Conservation (phyloP, 345 rosid genomes). For the Cardamine chenopodiifolia region DNA sequence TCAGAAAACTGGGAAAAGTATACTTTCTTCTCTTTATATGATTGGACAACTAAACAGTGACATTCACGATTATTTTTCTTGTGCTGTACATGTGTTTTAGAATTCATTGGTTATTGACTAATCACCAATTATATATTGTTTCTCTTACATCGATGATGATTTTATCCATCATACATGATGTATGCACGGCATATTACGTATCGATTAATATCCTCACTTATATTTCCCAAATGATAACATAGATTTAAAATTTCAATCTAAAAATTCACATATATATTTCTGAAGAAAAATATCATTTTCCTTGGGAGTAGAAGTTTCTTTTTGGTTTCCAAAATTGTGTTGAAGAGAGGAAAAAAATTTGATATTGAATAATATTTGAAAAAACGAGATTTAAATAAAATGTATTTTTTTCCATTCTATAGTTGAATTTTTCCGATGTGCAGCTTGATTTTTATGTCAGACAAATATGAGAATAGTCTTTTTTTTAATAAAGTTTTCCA, state of each 20-base stretch:
- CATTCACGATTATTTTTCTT: constrained; percentile 33
- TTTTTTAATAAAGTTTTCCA: too few species aligned
- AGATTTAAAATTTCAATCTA: neutral
- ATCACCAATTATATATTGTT: constrained; percentile 4
- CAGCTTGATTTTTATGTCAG: too few species aligned
- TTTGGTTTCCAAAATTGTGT: neutral
- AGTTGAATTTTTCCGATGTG: too few species aligned
- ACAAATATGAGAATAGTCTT: too few species aligned
- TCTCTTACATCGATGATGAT: neutral
- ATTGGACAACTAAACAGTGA: constrained; percentile 42
- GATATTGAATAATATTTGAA: too few species aligned
- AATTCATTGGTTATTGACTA: constrained; percentile 25
- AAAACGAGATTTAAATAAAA: too few species aligned
- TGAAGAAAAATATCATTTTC: neutral
- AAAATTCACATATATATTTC: neutral
- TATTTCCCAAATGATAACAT: neutral
- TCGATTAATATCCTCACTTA: neutral
- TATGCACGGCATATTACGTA: neutral
- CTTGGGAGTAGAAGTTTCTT: neutral
- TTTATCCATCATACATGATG: constrained; percentile 22
- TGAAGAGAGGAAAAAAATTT: neutral
- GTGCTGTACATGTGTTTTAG: neutral
- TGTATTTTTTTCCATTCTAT: too few species aligned
- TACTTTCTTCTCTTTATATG: constrained; percentile 24
- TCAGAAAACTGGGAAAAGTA: constrained; percentile 19